Evolutionary conservation across 1,284 basidiomycete species (phyloP).

Genomic region (Ceratobasidium theobromae): DNA sequence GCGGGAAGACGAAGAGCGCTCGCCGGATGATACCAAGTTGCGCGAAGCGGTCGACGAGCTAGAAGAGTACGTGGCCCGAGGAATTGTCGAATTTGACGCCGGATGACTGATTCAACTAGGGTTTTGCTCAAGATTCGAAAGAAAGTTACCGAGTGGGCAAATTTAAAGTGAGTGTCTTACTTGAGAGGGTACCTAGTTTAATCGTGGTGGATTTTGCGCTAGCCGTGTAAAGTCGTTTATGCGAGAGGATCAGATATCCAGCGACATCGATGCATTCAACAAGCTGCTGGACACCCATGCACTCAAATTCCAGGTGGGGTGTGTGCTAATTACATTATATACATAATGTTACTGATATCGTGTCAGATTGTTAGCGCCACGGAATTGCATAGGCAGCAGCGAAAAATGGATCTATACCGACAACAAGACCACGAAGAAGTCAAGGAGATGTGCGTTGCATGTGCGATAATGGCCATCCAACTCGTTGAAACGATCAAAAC

Average conservation of each 20-base stretch:
- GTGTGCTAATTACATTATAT: neutral
- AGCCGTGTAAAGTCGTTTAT: slow-evolving; percentile 8
- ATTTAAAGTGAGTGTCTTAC: neutral
- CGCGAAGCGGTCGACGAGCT: slow-evolving; percentile 6
- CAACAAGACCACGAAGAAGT: slow-evolving; percentile 5
- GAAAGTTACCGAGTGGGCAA: neutral
- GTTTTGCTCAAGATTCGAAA: neutral
- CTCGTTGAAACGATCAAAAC: neutral
- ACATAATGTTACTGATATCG: neutral
- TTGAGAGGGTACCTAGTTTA: neutral
- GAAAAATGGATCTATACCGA: neutral
- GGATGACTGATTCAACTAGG: neutral
- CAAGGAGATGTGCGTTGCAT: slow-evolving; percentile 8
- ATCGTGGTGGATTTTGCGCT: neutral
- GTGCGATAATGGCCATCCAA: neutral
- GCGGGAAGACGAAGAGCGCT: neutral
- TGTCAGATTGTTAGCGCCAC: neutral
- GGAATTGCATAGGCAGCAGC: slow-evolving; percentile 5
- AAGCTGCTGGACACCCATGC: neutral
- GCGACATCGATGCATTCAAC: slow-evolving; percentile 1
- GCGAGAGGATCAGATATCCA: neutral
- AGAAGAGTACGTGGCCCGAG: neutral
- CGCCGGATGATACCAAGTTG: neutral
- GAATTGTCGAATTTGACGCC: neutral
- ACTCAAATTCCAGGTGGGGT: neutral